Conservation (phyloP, 208 protist genomes). For the Tritrichomonas musculus region DNA sequence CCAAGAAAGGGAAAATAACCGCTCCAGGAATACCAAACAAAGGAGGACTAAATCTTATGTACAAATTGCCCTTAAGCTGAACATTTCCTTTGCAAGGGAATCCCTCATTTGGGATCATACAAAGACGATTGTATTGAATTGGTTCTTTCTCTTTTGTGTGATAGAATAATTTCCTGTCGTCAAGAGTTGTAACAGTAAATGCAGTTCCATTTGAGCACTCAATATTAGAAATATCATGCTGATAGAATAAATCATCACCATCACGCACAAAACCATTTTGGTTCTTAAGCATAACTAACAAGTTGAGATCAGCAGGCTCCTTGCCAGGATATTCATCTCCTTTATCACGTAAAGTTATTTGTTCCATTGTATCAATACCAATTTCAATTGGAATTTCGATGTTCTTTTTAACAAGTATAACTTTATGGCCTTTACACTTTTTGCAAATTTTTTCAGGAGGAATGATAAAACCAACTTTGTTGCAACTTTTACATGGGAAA, state of each 20-base stretch:
- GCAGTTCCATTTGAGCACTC: neutral
- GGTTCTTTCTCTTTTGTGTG: neutral
- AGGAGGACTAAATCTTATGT: neutral
- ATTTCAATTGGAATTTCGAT: neutral
- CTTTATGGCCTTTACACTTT: neutral
- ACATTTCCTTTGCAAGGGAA: neutral
- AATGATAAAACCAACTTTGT: neutral
- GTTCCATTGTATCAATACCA: neutral
- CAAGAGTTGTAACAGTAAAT: neutral
- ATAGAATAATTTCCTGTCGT: neutral
- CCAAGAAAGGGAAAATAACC: no score
- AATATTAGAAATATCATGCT: neutral
- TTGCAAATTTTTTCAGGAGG: neutral
- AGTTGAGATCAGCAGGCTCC: neutral
- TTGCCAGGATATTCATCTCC: constrained; percentile 12
- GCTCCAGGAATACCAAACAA: no score
- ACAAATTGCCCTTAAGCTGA: neutral
- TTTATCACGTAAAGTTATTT: neutral
- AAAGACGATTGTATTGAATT: neutral
- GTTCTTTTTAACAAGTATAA: neutral
- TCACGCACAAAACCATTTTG: neutral
- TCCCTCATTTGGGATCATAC: neutral
- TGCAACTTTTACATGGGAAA: neutral
- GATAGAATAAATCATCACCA: neutral
- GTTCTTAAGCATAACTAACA: neutral